Percentiles rank a stretch among this genome's conserved stretches.
Conservation (phyloP, 805 yeast species). For the Starmerella stigmatis region DNA sequence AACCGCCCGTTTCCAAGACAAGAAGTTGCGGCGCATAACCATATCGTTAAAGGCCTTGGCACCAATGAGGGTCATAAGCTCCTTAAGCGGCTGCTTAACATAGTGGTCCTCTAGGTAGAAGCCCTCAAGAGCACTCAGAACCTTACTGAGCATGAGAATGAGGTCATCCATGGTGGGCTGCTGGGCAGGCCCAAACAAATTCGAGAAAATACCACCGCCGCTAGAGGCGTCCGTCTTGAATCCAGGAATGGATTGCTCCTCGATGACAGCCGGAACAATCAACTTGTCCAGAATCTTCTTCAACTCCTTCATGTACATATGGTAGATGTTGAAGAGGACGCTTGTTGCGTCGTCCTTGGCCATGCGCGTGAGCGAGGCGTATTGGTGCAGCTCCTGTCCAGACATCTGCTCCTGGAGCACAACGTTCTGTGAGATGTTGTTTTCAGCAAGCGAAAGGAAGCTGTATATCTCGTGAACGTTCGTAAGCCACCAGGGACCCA, state of each 20-base stretch:
- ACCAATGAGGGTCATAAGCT: slow-evolving; percentile 75
- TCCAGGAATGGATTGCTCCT: slow-evolving; percentile 92
- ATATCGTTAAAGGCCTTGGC: slow-evolving; percentile 91
- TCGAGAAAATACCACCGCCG: slow-evolving; percentile 63
- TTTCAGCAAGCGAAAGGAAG: slow-evolving; percentile 87
- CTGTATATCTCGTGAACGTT: slow-evolving; percentile 93
- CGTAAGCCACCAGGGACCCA: slow-evolving; percentile 96
- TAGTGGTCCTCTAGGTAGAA: slow-evolving; percentile 80
- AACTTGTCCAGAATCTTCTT: slow-evolving; percentile 83
- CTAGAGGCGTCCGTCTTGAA: slow-evolving; percentile 82
- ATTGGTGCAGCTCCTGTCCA: slow-evolving; percentile 80
- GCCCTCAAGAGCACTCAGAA: slow-evolving; percentile 86
- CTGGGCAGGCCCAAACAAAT: slow-evolving; percentile 37
- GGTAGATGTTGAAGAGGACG: slow-evolving; percentile 84
- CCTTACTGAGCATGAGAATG: slow-evolving; percentile 75
- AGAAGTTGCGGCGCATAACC: slow-evolving; percentile 84
- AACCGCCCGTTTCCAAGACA: slow-evolving; percentile 95
- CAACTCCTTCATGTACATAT: slow-evolving; percentile 93
- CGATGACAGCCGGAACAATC: slow-evolving; percentile 87
- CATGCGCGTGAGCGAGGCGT: slow-evolving; percentile 75
- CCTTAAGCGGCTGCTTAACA: slow-evolving; percentile 71
- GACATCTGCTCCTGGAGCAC: slow-evolving; percentile 73
- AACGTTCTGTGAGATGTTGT: slow-evolving; percentile 79
- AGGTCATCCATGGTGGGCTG: slow-evolving; percentile 88
- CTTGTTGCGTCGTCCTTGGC: slow-evolving; percentile 91